Evolutionary conservation across 129 eudicot genomes (phyloP).

Genomic region (Gnaphalium uliginosum): DNA sequence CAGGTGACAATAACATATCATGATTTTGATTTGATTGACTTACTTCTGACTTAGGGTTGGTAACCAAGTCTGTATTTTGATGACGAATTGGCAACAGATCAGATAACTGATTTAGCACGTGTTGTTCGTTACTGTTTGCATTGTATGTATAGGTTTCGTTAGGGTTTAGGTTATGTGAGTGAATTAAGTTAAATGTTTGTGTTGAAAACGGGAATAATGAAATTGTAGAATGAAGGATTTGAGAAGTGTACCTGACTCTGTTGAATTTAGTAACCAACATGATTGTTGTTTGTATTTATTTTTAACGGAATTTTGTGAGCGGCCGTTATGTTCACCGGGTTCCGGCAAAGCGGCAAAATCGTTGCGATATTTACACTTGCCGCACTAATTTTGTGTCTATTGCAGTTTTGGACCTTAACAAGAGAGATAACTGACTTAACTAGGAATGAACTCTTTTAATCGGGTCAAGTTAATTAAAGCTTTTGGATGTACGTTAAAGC

Average conservation of each 20-base stretch:
- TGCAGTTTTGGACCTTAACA: neutral
- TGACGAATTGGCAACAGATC: constrained; percentile 58
- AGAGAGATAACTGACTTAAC: too few relatives aligned
- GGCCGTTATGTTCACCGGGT: neutral
- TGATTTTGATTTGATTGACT: constrained; percentile 13
- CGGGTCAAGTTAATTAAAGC: too few relatives aligned
- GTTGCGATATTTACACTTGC: neutral
- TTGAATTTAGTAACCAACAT: constrained; percentile 23
- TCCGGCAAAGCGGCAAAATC: neutral
- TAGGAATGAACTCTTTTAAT: too few relatives aligned
- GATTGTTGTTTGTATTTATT: neutral
- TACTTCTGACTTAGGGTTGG: neutral
- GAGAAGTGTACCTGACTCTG: constrained; percentile 24
- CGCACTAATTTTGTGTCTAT: neutral
- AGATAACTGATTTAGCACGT: constrained; percentile 53
- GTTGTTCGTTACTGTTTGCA: constrained; percentile 32
- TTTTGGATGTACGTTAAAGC: too few relatives aligned
- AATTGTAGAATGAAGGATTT: neutral
- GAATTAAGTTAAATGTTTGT: neutral
- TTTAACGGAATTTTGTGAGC: constrained; percentile 2
- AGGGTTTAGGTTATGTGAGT: constrained; percentile 17
- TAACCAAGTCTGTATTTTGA: constrained; percentile 17
- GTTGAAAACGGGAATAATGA: constrained; percentile 16
- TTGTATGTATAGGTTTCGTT: neutral
- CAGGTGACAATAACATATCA: constrained; percentile 47